phyloP scores from a whole-genome alignment of 306 rosid genomes.

The Abrus precatorius region DNA sequence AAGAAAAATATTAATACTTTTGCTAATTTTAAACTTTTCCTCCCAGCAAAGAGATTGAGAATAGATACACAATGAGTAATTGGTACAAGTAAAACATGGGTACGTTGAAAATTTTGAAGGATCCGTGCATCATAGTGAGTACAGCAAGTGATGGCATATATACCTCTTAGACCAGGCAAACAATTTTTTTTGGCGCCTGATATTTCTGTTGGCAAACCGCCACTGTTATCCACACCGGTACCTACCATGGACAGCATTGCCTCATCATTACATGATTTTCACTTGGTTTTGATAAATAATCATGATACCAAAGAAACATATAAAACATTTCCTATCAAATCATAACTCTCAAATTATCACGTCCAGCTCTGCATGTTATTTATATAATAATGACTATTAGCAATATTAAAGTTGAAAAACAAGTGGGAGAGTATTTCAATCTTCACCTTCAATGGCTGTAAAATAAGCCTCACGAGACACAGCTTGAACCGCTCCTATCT shows the following conservation, averaged over 20 bases:
- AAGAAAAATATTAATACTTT: constrained; percentile 18
- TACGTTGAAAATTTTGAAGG: no score
- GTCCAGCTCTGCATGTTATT: neutral
- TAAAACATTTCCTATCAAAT: neutral
- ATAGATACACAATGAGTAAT: neutral
- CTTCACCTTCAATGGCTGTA: constrained; percentile 65
- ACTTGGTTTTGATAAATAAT: neutral
- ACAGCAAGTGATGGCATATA: no score
- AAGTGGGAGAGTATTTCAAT: constrained; percentile 13
- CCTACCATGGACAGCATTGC: constrained; percentile 17
- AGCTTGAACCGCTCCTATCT: constrained; percentile 92
- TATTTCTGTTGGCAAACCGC: constrained; percentile 55
- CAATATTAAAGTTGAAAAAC: neutral
- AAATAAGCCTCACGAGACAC: constrained; percentile 84
- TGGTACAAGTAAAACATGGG: no score
- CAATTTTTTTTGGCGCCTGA: constrained; percentile 53
- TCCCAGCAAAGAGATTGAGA: neutral
- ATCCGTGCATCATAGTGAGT: no score
- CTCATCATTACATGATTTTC: neutral
- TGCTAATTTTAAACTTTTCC: neutral
- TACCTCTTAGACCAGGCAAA: constrained; percentile 78
- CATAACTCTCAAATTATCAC: neutral
- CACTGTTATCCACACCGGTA: constrained; percentile 51
- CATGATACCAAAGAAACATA: neutral
- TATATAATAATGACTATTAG: neutral